Percentiles rank a stretch among this genome's conserved stretches.
Conservation (phyloP, 768 basidiomycete species). For the Russula compacta region DNA sequence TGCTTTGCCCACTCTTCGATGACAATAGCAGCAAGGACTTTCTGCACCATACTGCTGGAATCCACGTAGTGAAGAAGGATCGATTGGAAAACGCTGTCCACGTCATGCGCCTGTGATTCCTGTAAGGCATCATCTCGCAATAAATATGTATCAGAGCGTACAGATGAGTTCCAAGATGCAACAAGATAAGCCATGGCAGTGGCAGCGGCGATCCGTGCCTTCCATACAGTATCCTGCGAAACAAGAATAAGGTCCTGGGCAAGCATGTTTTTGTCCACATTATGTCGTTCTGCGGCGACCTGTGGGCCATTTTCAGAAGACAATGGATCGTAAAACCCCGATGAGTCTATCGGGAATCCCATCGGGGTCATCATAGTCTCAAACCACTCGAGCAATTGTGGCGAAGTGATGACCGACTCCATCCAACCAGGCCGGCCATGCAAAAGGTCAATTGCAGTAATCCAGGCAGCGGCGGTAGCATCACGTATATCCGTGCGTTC, state of each 20-base stretch:
- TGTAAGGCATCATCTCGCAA: background rate
- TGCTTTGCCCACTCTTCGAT: constrained; percentile 86
- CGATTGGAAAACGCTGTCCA: constrained; percentile 63
- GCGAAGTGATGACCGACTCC: constrained; percentile 45
- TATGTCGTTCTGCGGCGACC: constrained; percentile 58
- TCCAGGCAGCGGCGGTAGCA: constrained; percentile 67
- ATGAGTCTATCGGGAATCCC: constrained; percentile 63
- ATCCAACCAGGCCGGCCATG: constrained; percentile 39
- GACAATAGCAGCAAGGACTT: constrained; percentile 75
- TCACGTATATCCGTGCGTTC: constrained; percentile 79
- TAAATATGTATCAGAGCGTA: constrained; percentile 27
- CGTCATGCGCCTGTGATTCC: constrained; percentile 27
- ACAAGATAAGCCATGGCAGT: constrained; percentile 67
- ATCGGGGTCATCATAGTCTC: constrained; percentile 83
- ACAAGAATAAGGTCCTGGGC: constrained; percentile 83
- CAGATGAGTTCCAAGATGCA: constrained; percentile 55
- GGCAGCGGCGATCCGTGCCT: constrained; percentile 71
- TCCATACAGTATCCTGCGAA: constrained; percentile 61
- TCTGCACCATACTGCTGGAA: constrained; percentile 88
- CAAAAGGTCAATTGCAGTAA: constrained; percentile 51
- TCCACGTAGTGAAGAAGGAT: constrained; percentile 73
- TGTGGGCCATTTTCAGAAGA: constrained; percentile 39
- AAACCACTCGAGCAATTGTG: constrained; percentile 75
- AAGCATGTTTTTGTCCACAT: constrained; percentile 95
- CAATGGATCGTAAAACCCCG: constrained; percentile 58